Base-by-base conservation (phyloP, 768 basidiomycete species). In the Macrolepiota fuliginosa region DNA sequence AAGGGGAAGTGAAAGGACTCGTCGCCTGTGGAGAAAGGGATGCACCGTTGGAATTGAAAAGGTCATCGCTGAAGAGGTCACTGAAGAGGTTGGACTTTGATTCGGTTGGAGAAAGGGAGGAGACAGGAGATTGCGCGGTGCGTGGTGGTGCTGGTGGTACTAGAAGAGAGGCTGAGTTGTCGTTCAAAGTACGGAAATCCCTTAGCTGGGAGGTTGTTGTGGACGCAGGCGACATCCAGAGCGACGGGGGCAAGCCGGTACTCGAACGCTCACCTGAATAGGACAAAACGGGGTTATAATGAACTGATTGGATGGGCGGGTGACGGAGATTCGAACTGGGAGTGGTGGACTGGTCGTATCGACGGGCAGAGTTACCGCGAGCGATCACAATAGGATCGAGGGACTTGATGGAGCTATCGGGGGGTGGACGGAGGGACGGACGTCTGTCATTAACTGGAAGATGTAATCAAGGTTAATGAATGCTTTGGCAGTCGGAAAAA, bases 171-270 rank as follows among this genome's bases (percentile, higher is more conserved):
- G 78, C 73, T 65, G 75, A 73, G 50, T 47, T 47, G 52, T 54
- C 60, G 60, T 75, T 75, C 63, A 77, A 74, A 37, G 79, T 71
- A 61, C 76, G 72, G 67, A 77, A 77, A 54, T 71, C 53, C 54
- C 54, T 47, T 24, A 45, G 53, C 17, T 49, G 60, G 35, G 29
- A 27, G 32, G 45, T 17, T 13, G 81, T 72, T 9, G 83, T 71
- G 42, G 82, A 81, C 4, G 84, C 75, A 51, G 90, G 83, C 12
- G 91, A 91, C 91, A 93, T 92, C 91, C 91, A 93, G 42, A 92
- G 74, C 42, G 91, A 90, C 2, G 91, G 90, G 51, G 87, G 88
- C 47, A 92, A 75, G 58, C 83, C 82, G 36, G 78, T 67, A 63
- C 77, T 76, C 51, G 81, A 79, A 67, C 81, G 84, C 67, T 87